These are phyloP conservation scores for Diaporthe vaccinii DNA, from an alignment of 2,329 filamentous ascomycete species.

Conservation along the genomic window DNA sequence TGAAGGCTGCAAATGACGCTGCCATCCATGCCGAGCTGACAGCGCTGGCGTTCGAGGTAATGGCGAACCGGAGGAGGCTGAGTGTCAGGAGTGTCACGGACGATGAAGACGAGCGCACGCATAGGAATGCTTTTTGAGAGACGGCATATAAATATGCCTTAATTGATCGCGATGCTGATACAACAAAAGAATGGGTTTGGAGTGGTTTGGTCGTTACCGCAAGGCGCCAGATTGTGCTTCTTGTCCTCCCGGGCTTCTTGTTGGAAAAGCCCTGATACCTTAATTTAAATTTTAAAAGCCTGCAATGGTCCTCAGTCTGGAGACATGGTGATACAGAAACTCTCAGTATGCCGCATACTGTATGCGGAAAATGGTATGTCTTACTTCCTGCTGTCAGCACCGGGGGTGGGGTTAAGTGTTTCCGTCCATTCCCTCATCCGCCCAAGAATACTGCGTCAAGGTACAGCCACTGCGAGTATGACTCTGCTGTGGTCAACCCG, in stretches of 20 bases:
- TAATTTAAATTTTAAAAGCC: background rate
- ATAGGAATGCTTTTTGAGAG: background rate
- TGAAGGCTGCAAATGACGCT: conserved; percentile 30
- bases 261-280: background rate
- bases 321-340: too few relatives aligned
- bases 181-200: background rate
- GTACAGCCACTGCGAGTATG: background rate
- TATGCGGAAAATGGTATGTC: background rate
- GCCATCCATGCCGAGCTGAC: conserved; percentile 37
- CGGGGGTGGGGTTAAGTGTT: background rate
- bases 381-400: background rate
- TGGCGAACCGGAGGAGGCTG: conserved; percentile 35
- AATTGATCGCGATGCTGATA: background rate
- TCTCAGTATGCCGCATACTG: too few relatives aligned
- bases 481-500: background rate
- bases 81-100: conserved; percentile 31
- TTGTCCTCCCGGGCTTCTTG: background rate
- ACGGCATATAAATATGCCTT: background rate
- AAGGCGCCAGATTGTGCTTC: conserved; percentile 31
- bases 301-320: background rate
- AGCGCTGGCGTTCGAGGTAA: conserved; percentile 35
- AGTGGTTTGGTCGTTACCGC: background rate
- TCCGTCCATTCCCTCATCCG: background rate
- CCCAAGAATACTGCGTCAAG: background rate
- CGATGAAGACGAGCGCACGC: conserved; percentile 17